Percentiles rank a stretch among this genome's conserved stretches.
These are phyloP conservation scores for Hypoxylon cercidicola DNA, from an alignment of 495 filamentous ascomycete genomes.

Conservation along the genomic window DNA sequence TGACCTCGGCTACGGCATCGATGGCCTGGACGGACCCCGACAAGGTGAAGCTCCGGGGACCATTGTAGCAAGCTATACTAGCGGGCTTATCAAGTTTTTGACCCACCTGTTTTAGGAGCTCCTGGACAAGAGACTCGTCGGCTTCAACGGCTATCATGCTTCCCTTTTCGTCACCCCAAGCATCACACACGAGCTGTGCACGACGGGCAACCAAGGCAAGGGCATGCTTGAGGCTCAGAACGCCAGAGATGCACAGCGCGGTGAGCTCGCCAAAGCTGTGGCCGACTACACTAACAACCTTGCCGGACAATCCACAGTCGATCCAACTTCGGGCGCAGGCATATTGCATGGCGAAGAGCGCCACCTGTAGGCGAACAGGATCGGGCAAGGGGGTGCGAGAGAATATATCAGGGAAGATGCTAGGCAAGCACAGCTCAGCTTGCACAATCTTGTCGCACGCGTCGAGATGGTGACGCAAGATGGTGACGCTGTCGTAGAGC, in stretches of 20 bases:
- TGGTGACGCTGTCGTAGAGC: constrained; percentile 45
- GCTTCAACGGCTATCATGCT: constrained; percentile 58
- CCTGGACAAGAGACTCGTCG: constrained; percentile 34
- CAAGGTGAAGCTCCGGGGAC: constrained; percentile 55
- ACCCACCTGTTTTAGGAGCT: constrained; percentile 29
- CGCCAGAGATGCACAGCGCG: constrained; percentile 51
- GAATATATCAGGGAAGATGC: constrained; percentile 63
- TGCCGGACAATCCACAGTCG: constrained; percentile 44
- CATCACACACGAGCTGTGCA: constrained; percentile 46
- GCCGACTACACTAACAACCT: constrained; percentile 49
- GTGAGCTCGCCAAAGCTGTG: constrained; percentile 63
- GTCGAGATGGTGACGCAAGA: constrained; percentile 56
- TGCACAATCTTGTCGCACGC: constrained; percentile 48
- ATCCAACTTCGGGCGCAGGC: constrained; percentile 58
- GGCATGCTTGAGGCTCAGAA: constrained; percentile 45
- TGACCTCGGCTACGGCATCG: constrained; percentile 34
- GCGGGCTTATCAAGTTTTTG: constrained; percentile 19
- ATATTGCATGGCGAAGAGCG: constrained; percentile 60
- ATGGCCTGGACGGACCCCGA: constrained; percentile 51
- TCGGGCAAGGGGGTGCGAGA: constrained; percentile 48
- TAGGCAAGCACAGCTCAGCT: too few species aligned
- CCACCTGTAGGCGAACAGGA: constrained; percentile 55
- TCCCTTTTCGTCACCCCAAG: constrained; percentile 54
- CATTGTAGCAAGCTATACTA: constrained; percentile 62
- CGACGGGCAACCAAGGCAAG: constrained; percentile 51